Base-by-base conservation (phyloP, 805 yeast species). In the Starmerella bacillaris region DNA sequence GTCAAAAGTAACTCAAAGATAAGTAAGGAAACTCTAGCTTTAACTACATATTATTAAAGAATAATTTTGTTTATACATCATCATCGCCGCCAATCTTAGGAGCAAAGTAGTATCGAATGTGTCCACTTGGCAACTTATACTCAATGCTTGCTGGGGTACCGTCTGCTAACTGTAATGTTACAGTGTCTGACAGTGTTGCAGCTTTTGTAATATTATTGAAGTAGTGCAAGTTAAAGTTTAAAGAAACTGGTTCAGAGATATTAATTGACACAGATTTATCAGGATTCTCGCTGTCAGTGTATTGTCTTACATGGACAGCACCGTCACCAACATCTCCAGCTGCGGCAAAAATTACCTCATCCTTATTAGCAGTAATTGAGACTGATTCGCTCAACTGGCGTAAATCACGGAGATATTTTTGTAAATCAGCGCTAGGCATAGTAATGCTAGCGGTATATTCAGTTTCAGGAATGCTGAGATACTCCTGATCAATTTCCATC, bases 401-500 rank as follows among this genome's bases (percentile, higher is more conserved):
- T 64, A 89, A 67, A 56, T 89, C 96, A 50, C 93, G 72, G 36
- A 82, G 78, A 45, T 79, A 74, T 55, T 83, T 82, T 55, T 89
- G 74, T 59, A 89, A 82, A 51, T 86, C 96, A 18, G 67, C 49
- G 18, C 94, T 64, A 40, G 96, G 94, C 78, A 89, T 70, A 39
- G 79, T 72, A 49, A 89, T 67, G 42, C 78, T 73, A 26, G 89
- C 72, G 53, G 80, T 92, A 55, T 78, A 78, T 44, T 80, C 92
- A 72, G 84, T 74, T 49, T 83, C 96, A 49, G 92, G 96, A 54
- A 89, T 79, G 49, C 78, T 75, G 50, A 89, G 70, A 61, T 79
- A 79, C 54, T 89, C 96, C 45, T 92, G 79, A 56, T 89, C 96
- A 47, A 89, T 82, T 54, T 86, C 93, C 94, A 89, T 83, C 55